phyloP scores from a whole-genome alignment of 441 rosid species.

The Breynia disticha region DNA sequence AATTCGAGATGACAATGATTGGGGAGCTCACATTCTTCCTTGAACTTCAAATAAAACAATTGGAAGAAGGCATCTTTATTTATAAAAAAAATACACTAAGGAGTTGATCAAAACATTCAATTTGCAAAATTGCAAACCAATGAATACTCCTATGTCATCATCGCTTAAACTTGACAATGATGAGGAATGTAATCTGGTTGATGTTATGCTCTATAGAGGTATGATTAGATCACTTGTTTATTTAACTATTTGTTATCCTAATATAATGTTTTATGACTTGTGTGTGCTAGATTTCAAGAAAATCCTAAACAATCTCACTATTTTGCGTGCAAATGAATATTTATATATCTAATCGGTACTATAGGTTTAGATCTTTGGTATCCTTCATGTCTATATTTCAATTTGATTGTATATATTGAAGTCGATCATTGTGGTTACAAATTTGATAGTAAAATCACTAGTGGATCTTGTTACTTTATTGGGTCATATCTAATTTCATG shows the following conservation, averaged over 20 bases:
- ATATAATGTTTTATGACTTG: background rate
- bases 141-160: background rate
- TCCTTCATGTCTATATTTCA: too few species aligned
- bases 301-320: background rate
- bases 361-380: too few species aligned
- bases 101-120: too few species aligned
- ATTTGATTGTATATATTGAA: background rate
- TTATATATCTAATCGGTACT: background rate
- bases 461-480: background rate
- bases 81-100: too few species aligned
- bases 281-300: background rate
- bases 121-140: background rate
- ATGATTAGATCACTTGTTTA: too few species aligned
- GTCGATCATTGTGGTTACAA: background rate
- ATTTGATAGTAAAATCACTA: background rate
- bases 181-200: too few species aligned
- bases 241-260: background rate
- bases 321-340: background rate
- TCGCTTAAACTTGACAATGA: too few species aligned
- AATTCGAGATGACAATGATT: constrained; percentile 1
- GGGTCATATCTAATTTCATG: background rate
- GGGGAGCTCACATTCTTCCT: too few species aligned
- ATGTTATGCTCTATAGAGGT: too few species aligned
- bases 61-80: too few species aligned
- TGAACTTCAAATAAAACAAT: too few species aligned